These are phyloP conservation scores for Hypericum perforatum DNA, from an alignment of 345 rosid species.

Conservation along the genomic window DNA sequence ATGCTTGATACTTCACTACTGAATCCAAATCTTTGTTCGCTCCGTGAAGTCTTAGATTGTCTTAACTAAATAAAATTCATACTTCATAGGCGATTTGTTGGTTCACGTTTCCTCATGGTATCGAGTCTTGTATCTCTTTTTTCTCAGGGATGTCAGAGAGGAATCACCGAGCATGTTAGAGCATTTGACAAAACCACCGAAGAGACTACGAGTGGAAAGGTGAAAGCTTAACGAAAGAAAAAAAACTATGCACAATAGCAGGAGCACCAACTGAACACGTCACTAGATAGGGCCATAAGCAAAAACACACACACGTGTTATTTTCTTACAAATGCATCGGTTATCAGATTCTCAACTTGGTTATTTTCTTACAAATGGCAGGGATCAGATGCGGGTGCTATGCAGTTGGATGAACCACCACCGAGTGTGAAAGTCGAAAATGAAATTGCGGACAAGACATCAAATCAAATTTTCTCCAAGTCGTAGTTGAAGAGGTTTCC, in stretches of 20 bases:
- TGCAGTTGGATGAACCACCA: conserved; percentile 59
- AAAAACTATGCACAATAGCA: too few relatives aligned
- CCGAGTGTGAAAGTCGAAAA: conserved; percentile 55
- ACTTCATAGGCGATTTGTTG: background rate
- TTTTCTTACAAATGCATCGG: background rate
- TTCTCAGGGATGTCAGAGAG: conserved; percentile 50
- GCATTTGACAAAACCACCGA: conserved; percentile 38
- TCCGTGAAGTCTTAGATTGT: too few relatives aligned
- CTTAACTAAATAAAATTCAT: background rate
- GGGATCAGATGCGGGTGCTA: conserved; percentile 37
- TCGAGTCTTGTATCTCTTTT: background rate
- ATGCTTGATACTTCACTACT: too few relatives aligned
- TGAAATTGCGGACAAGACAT: conserved; percentile 42
- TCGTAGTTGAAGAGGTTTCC: too few relatives aligned
- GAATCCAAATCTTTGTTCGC: too few relatives aligned
- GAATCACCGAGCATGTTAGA: conserved; percentile 39
- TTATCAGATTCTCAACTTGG: background rate
- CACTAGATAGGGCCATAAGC: too few relatives aligned
- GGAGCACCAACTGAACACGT: too few relatives aligned
- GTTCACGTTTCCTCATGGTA: background rate
- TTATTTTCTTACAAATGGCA: conserved; percentile 23
- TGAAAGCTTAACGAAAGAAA: conserved; percentile 8
- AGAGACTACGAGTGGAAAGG: conserved; percentile 50
- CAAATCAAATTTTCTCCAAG: conserved; percentile 47
- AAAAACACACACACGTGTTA: background rate